Evolutionary conservation across 306 rosid genomes (phyloP).

Genomic region (Elaeagnus macrophylla): DNA sequence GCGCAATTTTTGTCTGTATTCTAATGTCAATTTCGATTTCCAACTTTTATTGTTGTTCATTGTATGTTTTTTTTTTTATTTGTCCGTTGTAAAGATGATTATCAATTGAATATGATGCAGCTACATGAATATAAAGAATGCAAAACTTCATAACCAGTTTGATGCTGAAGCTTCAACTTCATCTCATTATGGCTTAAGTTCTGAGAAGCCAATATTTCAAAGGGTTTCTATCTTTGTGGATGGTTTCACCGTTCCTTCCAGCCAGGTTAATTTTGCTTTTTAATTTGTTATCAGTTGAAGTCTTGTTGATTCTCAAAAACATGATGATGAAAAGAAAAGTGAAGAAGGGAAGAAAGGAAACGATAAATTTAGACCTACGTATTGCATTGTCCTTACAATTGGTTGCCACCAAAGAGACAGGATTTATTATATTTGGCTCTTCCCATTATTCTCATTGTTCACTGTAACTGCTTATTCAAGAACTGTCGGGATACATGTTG

Average conservation of each 20-base stretch:
- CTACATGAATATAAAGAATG: too few relatives aligned
- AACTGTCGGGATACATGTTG: too few relatives aligned
- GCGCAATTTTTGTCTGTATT: too few relatives aligned
- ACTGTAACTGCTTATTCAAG: too few relatives aligned
- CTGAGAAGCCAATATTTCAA: slow-evolving; percentile 40
- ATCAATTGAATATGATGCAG: too few relatives aligned
- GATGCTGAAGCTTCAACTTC: slow-evolving; percentile 52
- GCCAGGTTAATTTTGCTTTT: slow-evolving; percentile 40
- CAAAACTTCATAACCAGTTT: slow-evolving; percentile 66
- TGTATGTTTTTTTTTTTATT: neutral
- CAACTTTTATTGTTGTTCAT: neutral
- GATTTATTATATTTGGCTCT: neutral
- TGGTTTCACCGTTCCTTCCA: slow-evolving; percentile 86
- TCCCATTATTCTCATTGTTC: too few relatives aligned
- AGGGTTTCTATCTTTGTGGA: slow-evolving; percentile 85
- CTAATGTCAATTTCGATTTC: neutral
- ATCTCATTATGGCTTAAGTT: slow-evolving; percentile 21
- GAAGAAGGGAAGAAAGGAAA: neutral
- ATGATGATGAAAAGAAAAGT: neutral
- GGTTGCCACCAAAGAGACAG: neutral
- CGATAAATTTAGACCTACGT: neutral
- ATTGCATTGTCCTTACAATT: neutral
- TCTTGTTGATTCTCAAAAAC: too few relatives aligned
- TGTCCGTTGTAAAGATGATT: neutral
- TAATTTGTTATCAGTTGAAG: too few relatives aligned